Evolutionary conservation across 2,329 filamentous ascomycete species (phyloP).

Genomic region (Exserohilum turcica): DNA sequence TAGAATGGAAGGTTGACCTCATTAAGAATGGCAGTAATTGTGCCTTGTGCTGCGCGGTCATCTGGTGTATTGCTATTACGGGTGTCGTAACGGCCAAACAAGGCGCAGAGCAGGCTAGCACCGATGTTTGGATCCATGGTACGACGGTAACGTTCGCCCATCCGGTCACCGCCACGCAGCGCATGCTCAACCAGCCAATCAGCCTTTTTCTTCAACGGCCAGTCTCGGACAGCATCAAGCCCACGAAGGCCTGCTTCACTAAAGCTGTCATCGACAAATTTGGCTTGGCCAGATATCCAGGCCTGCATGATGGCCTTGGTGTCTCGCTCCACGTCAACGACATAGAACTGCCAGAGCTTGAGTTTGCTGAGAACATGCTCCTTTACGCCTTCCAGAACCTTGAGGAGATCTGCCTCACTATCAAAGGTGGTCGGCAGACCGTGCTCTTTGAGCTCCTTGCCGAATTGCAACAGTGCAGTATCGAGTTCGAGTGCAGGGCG

Average conservation of each 20-base stretch:
- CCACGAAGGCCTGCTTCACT: constrained; percentile 55
- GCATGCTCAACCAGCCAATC: constrained; percentile 71
- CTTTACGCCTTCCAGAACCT: constrained; percentile 85
- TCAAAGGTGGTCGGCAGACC: constrained; percentile 78
- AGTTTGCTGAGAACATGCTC: constrained; percentile 76
- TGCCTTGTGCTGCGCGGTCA: constrained; percentile 60
- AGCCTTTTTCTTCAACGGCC: constrained; percentile 64
- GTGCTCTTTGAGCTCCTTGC: constrained; percentile 65
- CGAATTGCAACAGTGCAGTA: constrained; percentile 69
- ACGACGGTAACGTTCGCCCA: constrained; percentile 81
- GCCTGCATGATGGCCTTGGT: constrained; percentile 69
- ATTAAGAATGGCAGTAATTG: constrained; percentile 68
- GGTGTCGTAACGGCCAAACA: constrained; percentile 71
- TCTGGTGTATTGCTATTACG: constrained; percentile 56
- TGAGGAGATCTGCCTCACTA: constrained; percentile 71
- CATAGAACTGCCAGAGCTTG: constrained; percentile 92
- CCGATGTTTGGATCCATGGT: constrained; percentile 70
- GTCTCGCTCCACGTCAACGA: constrained; percentile 76
- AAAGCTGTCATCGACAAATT: constrained; percentile 60
- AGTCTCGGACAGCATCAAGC: constrained; percentile 59
- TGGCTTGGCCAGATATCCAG: constrained; percentile 69
- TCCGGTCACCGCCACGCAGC: constrained; percentile 70
- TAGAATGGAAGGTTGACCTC: constrained; percentile 88
- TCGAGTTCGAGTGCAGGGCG: constrained; percentile 75
- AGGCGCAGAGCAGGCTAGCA: constrained; percentile 69